Conservation (phyloP, 148 eudicot genomes). For the Persicaria tinctoria region DNA sequence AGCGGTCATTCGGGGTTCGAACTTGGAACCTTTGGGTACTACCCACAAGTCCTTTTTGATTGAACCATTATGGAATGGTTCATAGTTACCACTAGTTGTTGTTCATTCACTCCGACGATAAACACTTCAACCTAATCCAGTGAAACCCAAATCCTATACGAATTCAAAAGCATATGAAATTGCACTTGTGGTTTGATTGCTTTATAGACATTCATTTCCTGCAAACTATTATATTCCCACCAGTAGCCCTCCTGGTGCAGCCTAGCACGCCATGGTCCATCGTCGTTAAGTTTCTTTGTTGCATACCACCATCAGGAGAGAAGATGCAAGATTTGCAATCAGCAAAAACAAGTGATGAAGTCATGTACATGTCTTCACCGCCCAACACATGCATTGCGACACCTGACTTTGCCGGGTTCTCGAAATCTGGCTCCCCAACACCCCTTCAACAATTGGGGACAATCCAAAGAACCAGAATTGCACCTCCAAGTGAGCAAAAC, state of each 20-base stretch:
- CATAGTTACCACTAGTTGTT: too few relatives aligned
- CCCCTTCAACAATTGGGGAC: conserved; percentile 44
- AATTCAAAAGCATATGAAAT: not conserved
- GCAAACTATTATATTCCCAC: conserved; percentile 40
- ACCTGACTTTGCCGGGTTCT: conserved; percentile 58
- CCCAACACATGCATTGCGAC: conserved; percentile 67
- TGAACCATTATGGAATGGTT: too few relatives aligned
- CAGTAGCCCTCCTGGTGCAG: conserved; percentile 28
- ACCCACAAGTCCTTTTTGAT: too few relatives aligned
- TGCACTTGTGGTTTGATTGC: not conserved
- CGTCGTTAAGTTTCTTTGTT: conserved; percentile 14
- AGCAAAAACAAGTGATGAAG: conserved; percentile 37
- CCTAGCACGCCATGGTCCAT: conserved; percentile 30
- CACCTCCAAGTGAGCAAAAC: conserved; percentile 63
- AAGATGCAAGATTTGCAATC: conserved; percentile 45
- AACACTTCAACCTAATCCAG: too few relatives aligned
- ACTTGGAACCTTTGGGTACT: too few relatives aligned
- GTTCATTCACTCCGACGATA: too few relatives aligned
- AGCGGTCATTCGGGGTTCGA: too few relatives aligned
- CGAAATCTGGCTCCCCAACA: conserved; percentile 57
- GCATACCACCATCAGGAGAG: conserved; percentile 21
- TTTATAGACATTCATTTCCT: conserved; percentile 25
- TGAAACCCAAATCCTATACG: not conserved
- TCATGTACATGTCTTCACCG: conserved; percentile 54
- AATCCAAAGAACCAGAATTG: conserved; percentile 46